These are phyloP conservation scores for Termitomyces sp. DNA, from an alignment of 768 basidiomycete species.

Conservation along the genomic window DNA sequence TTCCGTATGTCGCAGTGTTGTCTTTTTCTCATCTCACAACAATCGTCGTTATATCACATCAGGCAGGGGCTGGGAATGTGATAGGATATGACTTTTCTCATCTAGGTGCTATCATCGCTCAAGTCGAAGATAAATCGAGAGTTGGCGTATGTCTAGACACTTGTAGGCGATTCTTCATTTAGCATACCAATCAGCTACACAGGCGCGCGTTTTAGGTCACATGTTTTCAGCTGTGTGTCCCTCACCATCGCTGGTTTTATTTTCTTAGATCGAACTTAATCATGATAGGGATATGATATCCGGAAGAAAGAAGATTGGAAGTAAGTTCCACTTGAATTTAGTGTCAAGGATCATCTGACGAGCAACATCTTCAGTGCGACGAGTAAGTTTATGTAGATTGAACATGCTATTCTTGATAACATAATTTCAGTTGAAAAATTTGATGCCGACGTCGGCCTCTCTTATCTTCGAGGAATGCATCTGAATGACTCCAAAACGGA, in stretches of 20 bases:
- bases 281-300: conserved; percentile 69
- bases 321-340: conserved; percentile 32
- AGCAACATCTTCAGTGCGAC: conserved; percentile 15
- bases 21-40: neutral
- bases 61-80: conserved; percentile 80
- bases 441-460: conserved; percentile 59
- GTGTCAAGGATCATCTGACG: neutral
- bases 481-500: conserved; percentile 76
- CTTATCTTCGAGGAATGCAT: conserved; percentile 79
- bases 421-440: conserved; percentile 49
- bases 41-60: neutral
- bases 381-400: conserved; percentile 10
- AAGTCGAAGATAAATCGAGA: conserved; percentile 65
- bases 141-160: conserved; percentile 87
- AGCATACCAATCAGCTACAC: neutral
- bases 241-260: neutral
- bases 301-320: conserved; percentile 67
- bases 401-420: neutral
- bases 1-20: too few species aligned
- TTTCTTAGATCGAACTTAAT: neutral
- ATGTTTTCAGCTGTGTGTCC: conserved; percentile 66
- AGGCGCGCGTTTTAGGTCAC: conserved; percentile 43
- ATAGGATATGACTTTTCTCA: conserved; percentile 70
- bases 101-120: conserved; percentile 58
- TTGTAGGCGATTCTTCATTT: conserved; percentile 35